Percentiles rank a stretch among this genome's conserved stretches.
Conservation (phyloP, 257 asterid genomes). For the Solanum virginianum region DNA sequence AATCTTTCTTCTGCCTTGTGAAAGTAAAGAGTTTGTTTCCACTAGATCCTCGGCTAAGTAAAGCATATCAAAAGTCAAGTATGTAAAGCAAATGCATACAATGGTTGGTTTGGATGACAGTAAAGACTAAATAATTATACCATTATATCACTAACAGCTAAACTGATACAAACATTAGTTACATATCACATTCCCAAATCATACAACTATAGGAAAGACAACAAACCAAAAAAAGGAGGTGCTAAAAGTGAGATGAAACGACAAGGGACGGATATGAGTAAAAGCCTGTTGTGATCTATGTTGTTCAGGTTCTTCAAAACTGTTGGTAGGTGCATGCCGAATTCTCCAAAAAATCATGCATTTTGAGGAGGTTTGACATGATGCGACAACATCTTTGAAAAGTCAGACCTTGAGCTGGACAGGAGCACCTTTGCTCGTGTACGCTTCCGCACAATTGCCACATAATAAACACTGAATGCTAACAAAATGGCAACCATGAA, state of each 20-base stretch:
- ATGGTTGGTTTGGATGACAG: neutral
- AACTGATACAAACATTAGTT: neutral
- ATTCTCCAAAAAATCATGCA: neutral
- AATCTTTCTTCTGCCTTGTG: neutral
- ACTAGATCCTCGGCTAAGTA: too few species aligned
- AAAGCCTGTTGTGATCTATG: neutral
- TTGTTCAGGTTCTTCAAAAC: neutral
- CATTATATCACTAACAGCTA: neutral
- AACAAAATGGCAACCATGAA: constrained; percentile 10
- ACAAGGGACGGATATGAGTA: neutral
- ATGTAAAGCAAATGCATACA: too few species aligned
- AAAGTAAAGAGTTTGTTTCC: neutral
- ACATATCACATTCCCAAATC: neutral
- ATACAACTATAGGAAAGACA: neutral
- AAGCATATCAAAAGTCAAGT: too few species aligned
- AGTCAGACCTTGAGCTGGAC: constrained; percentile 10
- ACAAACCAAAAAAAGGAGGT: neutral
- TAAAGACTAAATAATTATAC: neutral
- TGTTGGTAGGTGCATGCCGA: neutral
- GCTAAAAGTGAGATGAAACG: neutral
- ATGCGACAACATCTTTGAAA: neutral
- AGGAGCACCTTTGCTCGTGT: neutral
- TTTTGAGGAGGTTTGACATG: neutral
- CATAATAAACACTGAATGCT: constrained; percentile 17
- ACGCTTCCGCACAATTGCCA: constrained; percentile 3